Base-by-base conservation (phyloP, 2,329 filamentous ascomycete genomes). In the Cercospora zeina region DNA sequence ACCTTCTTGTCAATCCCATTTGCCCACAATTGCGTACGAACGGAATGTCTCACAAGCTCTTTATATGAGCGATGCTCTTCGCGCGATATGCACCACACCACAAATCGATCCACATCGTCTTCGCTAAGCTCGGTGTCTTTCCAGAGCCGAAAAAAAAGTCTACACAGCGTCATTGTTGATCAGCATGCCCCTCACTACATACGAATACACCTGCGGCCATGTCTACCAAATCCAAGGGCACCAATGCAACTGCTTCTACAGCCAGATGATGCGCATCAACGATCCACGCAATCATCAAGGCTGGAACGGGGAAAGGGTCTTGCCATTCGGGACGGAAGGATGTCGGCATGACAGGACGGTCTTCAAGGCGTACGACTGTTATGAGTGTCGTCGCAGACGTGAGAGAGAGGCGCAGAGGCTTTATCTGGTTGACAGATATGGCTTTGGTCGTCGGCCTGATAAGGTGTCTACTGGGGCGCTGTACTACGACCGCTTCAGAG, bases 161-260 rank as follows among this genome's bases (percentile, higher is more conserved):
- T 10, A 45, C 24, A 21, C 19, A 13, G 39, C 39, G 13, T 13
- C 19, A 13, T 24, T 24, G 4, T 7, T 24, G 24, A 49, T 11
- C 45, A 55, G 49, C 16, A 70, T 69, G 68, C 69, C 68, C 14
- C 62, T 69, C 14, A 68, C 63, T 30, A 66, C 60, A 42, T 68
- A 66, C 65, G 51, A 58, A 59, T 69, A 71, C 65, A 60, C 62
- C 54, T 71, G 69, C 61, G 68, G 65, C 50, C 68, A 69, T 61
- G 53, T 56, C 33, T 65, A 62, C 21, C 58, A 63, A 57, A 55
- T 68, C 33, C 64, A 69, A 67, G 67, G 67, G 19, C 66, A 65
- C 8, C 63, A 67, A 49, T 70, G 68, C 56, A 37, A 31, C 39
- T 69, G 68, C 58, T 62, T 69, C 56, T 66, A 68, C 62, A 62